phyloP scores from a whole-genome alignment of 2,329 filamentous ascomycete genomes.

The Neocucurbitaria cava region DNA sequence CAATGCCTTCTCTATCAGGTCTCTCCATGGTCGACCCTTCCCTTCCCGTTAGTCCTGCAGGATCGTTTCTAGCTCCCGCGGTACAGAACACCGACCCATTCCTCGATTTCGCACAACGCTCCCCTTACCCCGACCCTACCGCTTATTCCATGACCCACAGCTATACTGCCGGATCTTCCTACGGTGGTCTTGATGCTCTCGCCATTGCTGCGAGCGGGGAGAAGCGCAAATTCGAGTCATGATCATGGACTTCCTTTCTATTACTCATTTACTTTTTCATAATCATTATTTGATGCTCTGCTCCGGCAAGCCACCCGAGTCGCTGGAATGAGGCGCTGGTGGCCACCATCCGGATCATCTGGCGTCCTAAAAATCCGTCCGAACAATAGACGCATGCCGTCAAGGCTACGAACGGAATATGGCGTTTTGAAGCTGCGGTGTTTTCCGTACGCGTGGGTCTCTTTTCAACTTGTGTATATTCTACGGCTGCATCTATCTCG shows the following conservation, averaged over 20 bases:
- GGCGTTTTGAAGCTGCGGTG: slow-evolving; percentile 19
- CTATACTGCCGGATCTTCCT: slow-evolving; percentile 35
- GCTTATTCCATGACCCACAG: slow-evolving; percentile 29
- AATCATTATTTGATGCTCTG: not conserved
- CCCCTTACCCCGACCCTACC: slow-evolving; percentile 42
- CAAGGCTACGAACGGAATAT: slow-evolving; percentile 45
- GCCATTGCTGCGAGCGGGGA: slow-evolving; percentile 47
- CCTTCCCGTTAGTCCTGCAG: slow-evolving; percentile 36
- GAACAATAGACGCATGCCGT: slow-evolving; percentile 50
- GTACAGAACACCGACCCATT: slow-evolving; percentile 37
- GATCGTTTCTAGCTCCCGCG: slow-evolving; percentile 36
- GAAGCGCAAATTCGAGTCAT: slow-evolving; percentile 46
- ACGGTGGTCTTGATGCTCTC: slow-evolving; percentile 46
- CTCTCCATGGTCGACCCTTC: slow-evolving; percentile 39
- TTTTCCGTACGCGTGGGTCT: slow-evolving; percentile 13
- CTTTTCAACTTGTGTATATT: slow-evolving; percentile 19
- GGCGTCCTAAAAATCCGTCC: slow-evolving; percentile 31
- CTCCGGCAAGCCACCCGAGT: not conserved
- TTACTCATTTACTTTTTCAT: not conserved
- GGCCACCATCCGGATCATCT: slow-evolving; percentile 10
- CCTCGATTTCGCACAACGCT: slow-evolving; percentile 30
- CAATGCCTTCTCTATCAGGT: slow-evolving; percentile 23
- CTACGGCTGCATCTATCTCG: slow-evolving; percentile 9
- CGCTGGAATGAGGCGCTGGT: slow-evolving; percentile 17
- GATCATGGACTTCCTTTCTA: slow-evolving; percentile 1